These are phyloP conservation scores for Cyclocybe cylindracea DNA, from an alignment of 768 basidiomycete genomes.

Conservation along the genomic window DNA sequence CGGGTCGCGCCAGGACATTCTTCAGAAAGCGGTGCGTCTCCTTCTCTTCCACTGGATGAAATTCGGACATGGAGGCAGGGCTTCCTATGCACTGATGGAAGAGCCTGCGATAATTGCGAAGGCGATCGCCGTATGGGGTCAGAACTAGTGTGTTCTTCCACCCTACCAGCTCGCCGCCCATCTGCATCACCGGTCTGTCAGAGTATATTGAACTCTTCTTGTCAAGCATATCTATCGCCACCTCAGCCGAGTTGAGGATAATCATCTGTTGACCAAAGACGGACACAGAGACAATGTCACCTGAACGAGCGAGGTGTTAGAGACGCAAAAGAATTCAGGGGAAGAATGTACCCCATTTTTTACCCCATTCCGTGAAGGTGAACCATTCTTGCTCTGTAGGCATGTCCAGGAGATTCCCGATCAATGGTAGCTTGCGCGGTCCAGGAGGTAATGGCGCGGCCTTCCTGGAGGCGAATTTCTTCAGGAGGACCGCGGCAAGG, in stretches of 20 bases:
- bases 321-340: not conserved
- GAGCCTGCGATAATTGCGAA: slow-evolving; percentile 40
- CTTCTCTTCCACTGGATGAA: slow-evolving; percentile 37
- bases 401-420: slow-evolving; percentile 53
- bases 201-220: slow-evolving; percentile 55
- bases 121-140: slow-evolving; percentile 38
- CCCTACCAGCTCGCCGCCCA: slow-evolving; percentile 44
- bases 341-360: slow-evolving; percentile 39
- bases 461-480: slow-evolving; percentile 14
- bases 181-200: slow-evolving; percentile 47
- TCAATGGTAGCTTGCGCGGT: slow-evolving; percentile 41
- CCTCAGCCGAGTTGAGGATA: slow-evolving; percentile 40
- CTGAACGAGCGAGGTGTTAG: slow-evolving; percentile 20
- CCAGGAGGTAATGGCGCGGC: slow-evolving; percentile 42
- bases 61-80: slow-evolving; percentile 34
- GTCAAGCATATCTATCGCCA: slow-evolving; percentile 51
- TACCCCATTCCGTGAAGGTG: slow-evolving; percentile 45
- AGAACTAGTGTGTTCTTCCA: slow-evolving; percentile 39
- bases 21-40: slow-evolving; percentile 42
- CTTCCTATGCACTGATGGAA: slow-evolving; percentile 45
- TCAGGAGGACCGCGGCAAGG: slow-evolving; percentile 16
- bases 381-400: slow-evolving; percentile 47
- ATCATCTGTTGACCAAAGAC: slow-evolving; percentile 48
- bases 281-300: slow-evolving; percentile 43
- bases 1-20: slow-evolving; percentile 34